A percentile compares a stretch with the other conserved stretches of the same genome.
phyloP scores from a whole-genome alignment of 352 stramenopile species.

The Globisporangium cylindrosporum region DNA sequence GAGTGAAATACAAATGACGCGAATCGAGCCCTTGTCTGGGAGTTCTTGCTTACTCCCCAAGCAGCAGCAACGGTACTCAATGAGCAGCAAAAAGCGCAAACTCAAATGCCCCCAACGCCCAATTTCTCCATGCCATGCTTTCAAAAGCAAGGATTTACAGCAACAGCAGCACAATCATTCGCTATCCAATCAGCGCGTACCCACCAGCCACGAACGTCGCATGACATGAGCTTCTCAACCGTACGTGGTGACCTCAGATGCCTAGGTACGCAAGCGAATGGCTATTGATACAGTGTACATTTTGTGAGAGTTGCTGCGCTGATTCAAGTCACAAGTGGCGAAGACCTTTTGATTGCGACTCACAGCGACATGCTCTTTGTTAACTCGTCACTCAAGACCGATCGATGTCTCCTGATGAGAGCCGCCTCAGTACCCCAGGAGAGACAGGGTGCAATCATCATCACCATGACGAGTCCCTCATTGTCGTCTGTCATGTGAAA shows the following conservation, averaged over 20 bases:
- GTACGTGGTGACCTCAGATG: neutral
- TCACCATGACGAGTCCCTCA: neutral
- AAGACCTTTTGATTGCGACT: too few species aligned
- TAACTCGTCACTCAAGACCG: neutral
- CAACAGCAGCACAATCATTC: neutral
- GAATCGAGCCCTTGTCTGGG: neutral
- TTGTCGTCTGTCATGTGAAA: neutral
- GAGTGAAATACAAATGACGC: neutral
- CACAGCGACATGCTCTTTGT: neutral
- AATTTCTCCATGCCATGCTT: neutral
- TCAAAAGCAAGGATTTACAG: neutral
- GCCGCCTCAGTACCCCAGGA: neutral
- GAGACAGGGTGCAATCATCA: neutral
- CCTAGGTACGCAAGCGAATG: neutral
- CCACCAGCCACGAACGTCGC: neutral
- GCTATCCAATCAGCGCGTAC: neutral
- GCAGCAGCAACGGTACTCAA: neutral
- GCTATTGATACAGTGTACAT: too few species aligned
- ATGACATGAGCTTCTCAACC: neutral
- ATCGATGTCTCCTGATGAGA: neutral
- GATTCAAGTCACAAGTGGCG: neutral
- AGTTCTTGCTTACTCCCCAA: neutral
- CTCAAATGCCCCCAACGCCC: neutral
- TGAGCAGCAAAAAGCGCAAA: neutral
- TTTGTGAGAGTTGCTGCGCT: neutral